Conservation (phyloP, 192 early-diverging fungal species). For the Kappamyces sp. region DNA sequence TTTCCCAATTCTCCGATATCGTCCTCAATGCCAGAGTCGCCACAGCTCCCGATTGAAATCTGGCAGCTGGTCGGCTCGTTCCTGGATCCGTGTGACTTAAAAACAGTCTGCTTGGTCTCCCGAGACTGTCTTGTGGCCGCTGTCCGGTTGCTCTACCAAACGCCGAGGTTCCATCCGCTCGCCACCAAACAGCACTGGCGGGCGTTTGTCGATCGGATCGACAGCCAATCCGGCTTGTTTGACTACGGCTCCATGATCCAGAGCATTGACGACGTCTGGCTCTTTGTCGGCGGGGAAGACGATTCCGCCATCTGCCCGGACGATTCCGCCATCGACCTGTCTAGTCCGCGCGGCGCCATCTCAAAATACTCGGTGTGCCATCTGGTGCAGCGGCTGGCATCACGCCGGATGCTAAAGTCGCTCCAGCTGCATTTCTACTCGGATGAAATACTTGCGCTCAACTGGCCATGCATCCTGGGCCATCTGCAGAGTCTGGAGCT, state of each 20-base stretch:
- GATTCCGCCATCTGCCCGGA: neutral
- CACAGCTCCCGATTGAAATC: slow-evolving; percentile 13
- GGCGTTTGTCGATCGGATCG: slow-evolving; percentile 3
- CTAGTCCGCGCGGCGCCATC: neutral
- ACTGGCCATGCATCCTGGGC: slow-evolving; percentile 6
- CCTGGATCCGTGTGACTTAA: neutral
- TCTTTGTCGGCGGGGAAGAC: slow-evolving; percentile 28
- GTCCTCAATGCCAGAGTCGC: slow-evolving; percentile 1
- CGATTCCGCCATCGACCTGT: neutral
- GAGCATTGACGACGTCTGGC: slow-evolving; percentile 24
- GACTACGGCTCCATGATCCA: slow-evolving; percentile 15
- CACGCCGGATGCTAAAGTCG: neutral
- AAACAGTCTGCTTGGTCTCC: slow-evolving; percentile 5
- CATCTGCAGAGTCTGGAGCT: slow-evolving; percentile 5
- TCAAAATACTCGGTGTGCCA: slow-evolving; percentile 5
- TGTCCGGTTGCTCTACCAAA: slow-evolving; percentile 4
- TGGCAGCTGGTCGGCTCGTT: slow-evolving; percentile 6
- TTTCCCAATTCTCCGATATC: neutral
- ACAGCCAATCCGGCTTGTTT: neutral
- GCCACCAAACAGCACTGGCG: slow-evolving; percentile 10
- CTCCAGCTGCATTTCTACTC: slow-evolving; percentile 12
- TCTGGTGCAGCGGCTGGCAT: neutral
- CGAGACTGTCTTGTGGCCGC: neutral
- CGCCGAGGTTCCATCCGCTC: slow-evolving; percentile 7
- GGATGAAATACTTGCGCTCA: neutral